Evolutionary conservation across 140 eudicot genomes (phyloP), one percentile per base, ranked within the genome.

Genomic region (Bidens hawaiensis): DNA sequence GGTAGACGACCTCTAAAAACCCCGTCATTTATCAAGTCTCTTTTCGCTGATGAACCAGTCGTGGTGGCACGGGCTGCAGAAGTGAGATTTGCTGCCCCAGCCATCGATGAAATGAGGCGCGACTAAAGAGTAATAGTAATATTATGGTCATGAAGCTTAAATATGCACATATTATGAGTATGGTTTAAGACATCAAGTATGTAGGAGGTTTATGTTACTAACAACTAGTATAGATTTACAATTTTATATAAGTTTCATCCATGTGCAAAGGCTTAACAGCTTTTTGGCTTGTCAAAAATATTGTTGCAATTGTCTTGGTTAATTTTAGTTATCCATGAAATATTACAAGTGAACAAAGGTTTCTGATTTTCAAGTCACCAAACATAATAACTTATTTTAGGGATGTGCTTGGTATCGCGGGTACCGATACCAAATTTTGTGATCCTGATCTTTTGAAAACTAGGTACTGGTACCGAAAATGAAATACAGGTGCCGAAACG

Each of bases 1-100:
- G 90, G 96, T 18, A 79, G 96, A 1, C 82, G 95, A 6, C 96
- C 90, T 65, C 72, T 88, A 33, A 88, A 61, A 71, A 88, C 96
- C 26, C 96, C 96, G 5, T 70, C 77, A 5, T 65, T 88, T 21
- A 85, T 88, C 48, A 82, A 61, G 62, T 72, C 86, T 6, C 63
- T 85, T 42, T 88, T 88, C 68, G 88, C 91, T 23, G 90, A 82
- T 28, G 94, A 85, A 65, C 82, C 84, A 17, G 96, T 82, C 5
- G 96, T 88, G 14, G 80, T 83, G 67, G 94, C 90, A 17, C 74
- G 81, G 55, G 83, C 94, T 36, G 90, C 82, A 9, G 59, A 85
- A 19, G 86, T 88, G 64, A 74, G 90, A 56, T 85, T 88, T 71
- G 96, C 94, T 60, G 87, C 90, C 18, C 96, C 96, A 19, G 82